A percentile compares a stretch with the other conserved stretches of the same genome.
phyloP scores from a whole-genome alignment of 129 eudicot species.

The Helianthus tuberosus region DNA sequence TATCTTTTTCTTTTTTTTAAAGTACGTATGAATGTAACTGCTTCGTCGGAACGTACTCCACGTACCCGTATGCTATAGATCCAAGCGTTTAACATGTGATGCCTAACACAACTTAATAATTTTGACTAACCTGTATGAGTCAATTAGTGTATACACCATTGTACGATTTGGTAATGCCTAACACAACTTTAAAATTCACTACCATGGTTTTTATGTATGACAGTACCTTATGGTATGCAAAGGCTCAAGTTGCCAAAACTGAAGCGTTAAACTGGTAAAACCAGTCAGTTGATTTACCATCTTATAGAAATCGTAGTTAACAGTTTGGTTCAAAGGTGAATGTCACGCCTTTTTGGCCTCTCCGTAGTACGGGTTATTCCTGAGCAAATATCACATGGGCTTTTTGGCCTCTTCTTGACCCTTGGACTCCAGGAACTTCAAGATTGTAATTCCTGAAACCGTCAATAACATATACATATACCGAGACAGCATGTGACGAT shows the following conservation, averaged over 20 bases:
- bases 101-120: no score
- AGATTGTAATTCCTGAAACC: slow-evolving; percentile 88
- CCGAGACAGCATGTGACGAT: slow-evolving; percentile 61
- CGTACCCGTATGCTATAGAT: no score
- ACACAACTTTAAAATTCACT: background rate
- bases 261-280: no score
- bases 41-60: no score
- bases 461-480: slow-evolving; percentile 43
- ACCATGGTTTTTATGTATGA: background rate
- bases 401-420: slow-evolving; percentile 26
- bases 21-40: background rate
- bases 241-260: no score
- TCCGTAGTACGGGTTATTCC: no score
- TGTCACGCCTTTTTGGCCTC: background rate
- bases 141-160: background rate
- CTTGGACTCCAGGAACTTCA: slow-evolving; percentile 65
- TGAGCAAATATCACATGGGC: no score
- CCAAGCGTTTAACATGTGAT: no score
- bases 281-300: no score
- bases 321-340: background rate
- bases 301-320: no score
- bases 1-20: no score
- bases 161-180: background rate
- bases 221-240: background rate
- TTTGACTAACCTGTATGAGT: background rate